Percentiles rank a stretch among this genome's conserved stretches.
These are phyloP conservation scores for Blastocystis sp. DNA, from an alignment of 352 stramenopile genomes.

Conservation along the genomic window DNA sequence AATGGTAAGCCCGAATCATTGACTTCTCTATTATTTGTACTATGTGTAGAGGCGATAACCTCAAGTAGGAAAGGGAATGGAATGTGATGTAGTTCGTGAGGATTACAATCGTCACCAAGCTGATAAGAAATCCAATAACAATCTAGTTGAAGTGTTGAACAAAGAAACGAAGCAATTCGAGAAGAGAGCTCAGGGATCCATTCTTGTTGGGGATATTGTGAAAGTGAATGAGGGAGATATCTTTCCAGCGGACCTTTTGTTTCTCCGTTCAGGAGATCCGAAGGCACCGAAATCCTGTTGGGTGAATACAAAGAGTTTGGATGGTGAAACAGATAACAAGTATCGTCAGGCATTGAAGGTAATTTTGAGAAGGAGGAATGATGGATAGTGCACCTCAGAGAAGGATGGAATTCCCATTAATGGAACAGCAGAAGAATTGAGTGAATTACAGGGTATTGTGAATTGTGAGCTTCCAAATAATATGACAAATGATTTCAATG, in stretches of 20 bases:
- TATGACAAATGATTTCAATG: slow-evolving; percentile 66
- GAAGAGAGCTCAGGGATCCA: slow-evolving; percentile 73
- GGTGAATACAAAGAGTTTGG: slow-evolving; percentile 83
- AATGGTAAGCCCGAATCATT: slow-evolving; percentile 76
- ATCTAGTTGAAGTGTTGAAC: slow-evolving; percentile 66
- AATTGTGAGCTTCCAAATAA: slow-evolving; percentile 78
- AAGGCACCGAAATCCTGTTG: slow-evolving; percentile 73
- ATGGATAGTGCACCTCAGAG: slow-evolving; percentile 39
- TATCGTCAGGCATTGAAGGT: slow-evolving; percentile 61
- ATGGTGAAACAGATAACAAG: slow-evolving; percentile 88
- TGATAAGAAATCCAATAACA: slow-evolving; percentile 66
- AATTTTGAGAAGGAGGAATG: slow-evolving; percentile 7
- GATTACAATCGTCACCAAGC: slow-evolving; percentile 74
- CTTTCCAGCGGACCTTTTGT: slow-evolving; percentile 81
- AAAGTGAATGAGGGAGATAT: slow-evolving; percentile 78
- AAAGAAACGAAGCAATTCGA: slow-evolving; percentile 71
- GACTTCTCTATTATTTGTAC: slow-evolving; percentile 79
- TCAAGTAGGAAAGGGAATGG: slow-evolving; percentile 64
- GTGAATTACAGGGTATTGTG: slow-evolving; percentile 69
- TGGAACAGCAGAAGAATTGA: not conserved
- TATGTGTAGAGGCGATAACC: slow-evolving; percentile 79
- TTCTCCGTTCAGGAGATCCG: slow-evolving; percentile 76
- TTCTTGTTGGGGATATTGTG: slow-evolving; percentile 78
- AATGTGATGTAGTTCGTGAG: slow-evolving; percentile 69
- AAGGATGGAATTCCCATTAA: not conserved